Evolutionary conservation across 1,139 yeast genomes (phyloP).

Genomic region (Debaryomyces coudertii): DNA sequence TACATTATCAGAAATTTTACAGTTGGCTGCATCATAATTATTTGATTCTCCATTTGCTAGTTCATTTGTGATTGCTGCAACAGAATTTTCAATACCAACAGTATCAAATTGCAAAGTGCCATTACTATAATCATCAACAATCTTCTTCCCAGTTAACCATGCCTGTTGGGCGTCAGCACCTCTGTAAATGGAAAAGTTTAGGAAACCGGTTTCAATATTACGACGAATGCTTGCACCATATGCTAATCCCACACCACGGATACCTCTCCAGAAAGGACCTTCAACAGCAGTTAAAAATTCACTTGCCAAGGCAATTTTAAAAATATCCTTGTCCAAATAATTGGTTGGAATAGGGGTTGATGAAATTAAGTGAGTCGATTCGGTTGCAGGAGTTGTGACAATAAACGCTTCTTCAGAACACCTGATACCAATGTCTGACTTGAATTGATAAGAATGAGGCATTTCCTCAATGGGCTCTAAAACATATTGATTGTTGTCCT

Average conservation of each 20-base stretch:
- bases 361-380: conserved; percentile 74
- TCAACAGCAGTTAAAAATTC: conserved; percentile 85
- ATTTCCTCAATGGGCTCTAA: conserved; percentile 27
- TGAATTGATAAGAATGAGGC: conserved; percentile 59
- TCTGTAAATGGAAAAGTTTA: conserved; percentile 71
- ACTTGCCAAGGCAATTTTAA: conserved; percentile 71
- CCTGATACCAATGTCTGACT: conserved; percentile 58
- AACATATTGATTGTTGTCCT: conserved; percentile 11
- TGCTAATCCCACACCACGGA: conserved; percentile 93
- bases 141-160: conserved; percentile 64
- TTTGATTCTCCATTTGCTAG: conserved; percentile 70
- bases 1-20: conserved; percentile 65
- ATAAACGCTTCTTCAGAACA: conserved; percentile 63
- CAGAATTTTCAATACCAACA: conserved; percentile 67
- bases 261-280: conserved; percentile 97
- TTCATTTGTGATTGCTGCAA: conserved; percentile 71
- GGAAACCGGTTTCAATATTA: conserved; percentile 66
- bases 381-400: conserved; percentile 81
- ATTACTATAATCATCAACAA: conserved; percentile 62
- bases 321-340: conserved; percentile 67
- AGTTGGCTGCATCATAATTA: conserved; percentile 61
- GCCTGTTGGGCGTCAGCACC: conserved; percentile 84
- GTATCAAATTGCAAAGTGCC: conserved; percentile 60
- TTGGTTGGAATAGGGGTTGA: conserved; percentile 66
- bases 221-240: conserved; percentile 76